A percentile compares a stretch with the other conserved stretches of the same genome.
Evolutionary conservation across 2,329 filamentous ascomycete species (phyloP).

Genomic region (Nemania sp.): DNA sequence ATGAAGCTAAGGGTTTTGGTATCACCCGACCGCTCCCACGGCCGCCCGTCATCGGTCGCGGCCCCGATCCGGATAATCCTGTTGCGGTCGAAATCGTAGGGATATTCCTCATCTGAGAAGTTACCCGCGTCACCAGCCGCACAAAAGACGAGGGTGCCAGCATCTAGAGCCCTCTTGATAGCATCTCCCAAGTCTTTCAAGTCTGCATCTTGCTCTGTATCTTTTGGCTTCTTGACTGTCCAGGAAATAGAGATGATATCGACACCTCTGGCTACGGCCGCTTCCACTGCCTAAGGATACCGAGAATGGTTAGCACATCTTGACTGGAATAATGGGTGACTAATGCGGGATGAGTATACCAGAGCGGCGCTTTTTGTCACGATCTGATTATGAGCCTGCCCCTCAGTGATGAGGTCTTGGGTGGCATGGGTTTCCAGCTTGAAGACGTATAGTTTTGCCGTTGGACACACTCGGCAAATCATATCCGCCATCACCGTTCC

Average conservation of each 20-base stretch:
- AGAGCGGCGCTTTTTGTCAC: not conserved
- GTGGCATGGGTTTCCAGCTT: not conserved
- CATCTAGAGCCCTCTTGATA: not conserved
- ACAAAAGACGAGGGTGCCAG: not conserved
- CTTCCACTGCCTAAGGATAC: not conserved
- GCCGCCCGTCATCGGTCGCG: not conserved
- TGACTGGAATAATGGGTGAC: too few relatives aligned
- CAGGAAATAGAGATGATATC: constrained; percentile 8
- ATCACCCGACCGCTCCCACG: not conserved
- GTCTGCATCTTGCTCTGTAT: not conserved
- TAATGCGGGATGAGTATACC: not conserved
- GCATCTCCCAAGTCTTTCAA: not conserved
- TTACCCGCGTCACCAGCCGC: not conserved
- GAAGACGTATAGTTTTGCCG: not conserved
- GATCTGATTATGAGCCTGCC: too few relatives aligned
- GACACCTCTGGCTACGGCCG: not conserved
- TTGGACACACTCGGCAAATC: not conserved
- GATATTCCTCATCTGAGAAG: not conserved
- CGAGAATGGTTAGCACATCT: not conserved
- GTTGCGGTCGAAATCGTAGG: not conserved
- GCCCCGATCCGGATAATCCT: not conserved
- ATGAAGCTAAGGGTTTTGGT: not conserved
- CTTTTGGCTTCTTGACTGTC: constrained; percentile 1
- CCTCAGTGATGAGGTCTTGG: too few relatives aligned
- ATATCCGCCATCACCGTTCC: not conserved